Conservation (phyloP, 2,329 filamentous ascomycete species). For the Aureobasidium sp. region DNA sequence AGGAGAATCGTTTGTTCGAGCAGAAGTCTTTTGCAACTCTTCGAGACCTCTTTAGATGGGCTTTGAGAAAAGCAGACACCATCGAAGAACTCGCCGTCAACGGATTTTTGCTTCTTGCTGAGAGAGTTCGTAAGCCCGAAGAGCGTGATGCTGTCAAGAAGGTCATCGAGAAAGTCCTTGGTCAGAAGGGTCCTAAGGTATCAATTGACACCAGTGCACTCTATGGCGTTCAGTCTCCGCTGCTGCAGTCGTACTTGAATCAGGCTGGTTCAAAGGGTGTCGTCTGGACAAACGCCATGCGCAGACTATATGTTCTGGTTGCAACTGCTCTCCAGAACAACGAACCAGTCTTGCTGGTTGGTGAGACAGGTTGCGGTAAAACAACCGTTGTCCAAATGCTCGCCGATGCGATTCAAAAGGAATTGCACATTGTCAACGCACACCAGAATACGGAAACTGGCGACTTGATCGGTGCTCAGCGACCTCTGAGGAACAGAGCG, state of each 20-base stretch:
- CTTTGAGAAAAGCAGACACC: constrained; percentile 73
- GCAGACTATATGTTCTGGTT: constrained; percentile 83
- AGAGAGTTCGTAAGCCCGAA: constrained; percentile 85
- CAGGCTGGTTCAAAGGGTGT: constrained; percentile 54
- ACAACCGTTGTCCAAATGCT: constrained; percentile 93
- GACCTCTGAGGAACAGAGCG: constrained; percentile 79
- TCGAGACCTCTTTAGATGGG: constrained; percentile 94
- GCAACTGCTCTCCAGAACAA: constrained; percentile 78
- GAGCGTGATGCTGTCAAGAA: constrained; percentile 78
- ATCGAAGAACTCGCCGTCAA: constrained; percentile 84
- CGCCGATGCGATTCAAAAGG: constrained; percentile 68
- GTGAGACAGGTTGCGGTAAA: constrained; percentile 96
- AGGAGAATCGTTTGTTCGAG: constrained; percentile 87
- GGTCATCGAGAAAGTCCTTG: constrained; percentile 87
- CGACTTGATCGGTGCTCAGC: constrained; percentile 90
- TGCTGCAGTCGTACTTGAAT: constrained; percentile 29
- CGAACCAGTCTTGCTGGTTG: constrained; percentile 88
- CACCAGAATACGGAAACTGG: constrained; percentile 98
- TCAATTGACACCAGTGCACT: constrained; percentile 66
- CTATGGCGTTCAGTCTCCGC: constrained; percentile 50
- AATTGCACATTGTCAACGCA: constrained; percentile 86
- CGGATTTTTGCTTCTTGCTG: constrained; percentile 92
- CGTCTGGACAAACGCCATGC: constrained; percentile 95
- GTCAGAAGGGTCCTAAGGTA: constrained; percentile 49
- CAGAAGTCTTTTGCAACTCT: constrained; percentile 96